Base-by-base conservation (phyloP, 306 rosid species). In the Ammopiptanthus mongolicus region DNA sequence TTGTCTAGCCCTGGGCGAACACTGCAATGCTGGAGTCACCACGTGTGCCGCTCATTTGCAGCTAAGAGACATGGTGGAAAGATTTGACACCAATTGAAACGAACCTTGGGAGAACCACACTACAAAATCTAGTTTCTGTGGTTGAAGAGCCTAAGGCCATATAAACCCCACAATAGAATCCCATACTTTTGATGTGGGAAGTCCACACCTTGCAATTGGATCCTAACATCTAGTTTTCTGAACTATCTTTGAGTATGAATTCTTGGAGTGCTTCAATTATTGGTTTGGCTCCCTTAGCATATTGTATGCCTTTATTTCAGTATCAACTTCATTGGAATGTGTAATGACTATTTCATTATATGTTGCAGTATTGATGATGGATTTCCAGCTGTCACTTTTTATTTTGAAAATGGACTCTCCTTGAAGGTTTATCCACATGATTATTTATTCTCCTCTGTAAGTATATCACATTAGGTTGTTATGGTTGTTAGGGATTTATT, bases 351-450 rank as follows among this genome's bases (percentile, higher is more conserved):
- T 60, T 82, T 50, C 17, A 33, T 78, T 85, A 82, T 65, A 22
- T 78, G 70, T 55, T 81, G 87, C 95, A 95, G 99, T 76, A 78
- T 95, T 71, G 97, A 95, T 76, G 96, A 92, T 84, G 93, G 92
- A 76, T 95, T 95, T 81, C 99, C 99, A 41, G 42, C 77, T 9
- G 97, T 95, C 60, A 86, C 84, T 63, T 92, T 95, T 82, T 80
- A 86, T 84, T 95, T 95, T 78, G 88, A 87, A 85, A 92, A 87
- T 58, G 96, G 91, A 47, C 99, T 95, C 74, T 78, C 81, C 65
- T 81, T 95, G 87, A 95, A 90, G 83, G 99, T 90, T 86, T 85
- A 92, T 80, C 99, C 99, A 3, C 97, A 85, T 41, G 99, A 95
- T 70, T 95, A 95, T 85, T 83, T 95, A 74, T 95, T 95, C 78